Evolutionary conservation across 2,329 filamentous ascomycete species (phyloP), one percentile per base, ranked within the genome.

Genomic region (Chaetomiaceae sp.): DNA sequence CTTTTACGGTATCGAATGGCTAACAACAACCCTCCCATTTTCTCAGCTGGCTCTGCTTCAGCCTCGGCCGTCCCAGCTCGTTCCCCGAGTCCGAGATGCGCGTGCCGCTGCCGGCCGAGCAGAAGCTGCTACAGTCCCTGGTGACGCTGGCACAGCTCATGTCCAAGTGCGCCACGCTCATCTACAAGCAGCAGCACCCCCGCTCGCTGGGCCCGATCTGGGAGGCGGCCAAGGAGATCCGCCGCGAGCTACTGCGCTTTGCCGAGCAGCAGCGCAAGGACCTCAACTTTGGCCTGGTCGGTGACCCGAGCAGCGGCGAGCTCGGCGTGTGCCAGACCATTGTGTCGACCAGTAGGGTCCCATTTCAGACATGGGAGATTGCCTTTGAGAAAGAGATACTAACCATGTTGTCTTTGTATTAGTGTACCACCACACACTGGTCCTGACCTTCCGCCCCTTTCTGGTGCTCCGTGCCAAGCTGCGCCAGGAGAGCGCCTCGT

Each of bases 371-470:
- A 33, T 33, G n/a, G 14, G 31, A 8, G 5, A 25, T n/a, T 5
- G 21, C n/a, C 31, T 27, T 6, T 20, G 8, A 20, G 20, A 21
- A 19, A 27, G 2, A n/a, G 14, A 30, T 8, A 23, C 33, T 45
- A 38, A 45, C n/a, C 10, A 37, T 7, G 7, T 3, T 14, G 9
- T 4, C 23, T n/a, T 3, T 14, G 9, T 4, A 19, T n/a, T 3
- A 45, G 43, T 45, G 43, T 45, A 45, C 43, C 43, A 45, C 34
- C 42, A 45, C 33, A 45, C 43, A 19, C 33, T 45, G 21, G n/a
- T 45, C 9, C 12, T 45, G n/a, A 37, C 34, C 16, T 45, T 45
- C 16, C 43, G 43, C 33, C 43, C 43, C 14, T 45, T 45, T 16
- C n/a, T 45, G 7, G 33, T 45, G 5, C 21, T 45, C n/a, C 33